Base-by-base conservation (phyloP, 768 basidiomycete genomes). In the Russula dissimulans region DNA sequence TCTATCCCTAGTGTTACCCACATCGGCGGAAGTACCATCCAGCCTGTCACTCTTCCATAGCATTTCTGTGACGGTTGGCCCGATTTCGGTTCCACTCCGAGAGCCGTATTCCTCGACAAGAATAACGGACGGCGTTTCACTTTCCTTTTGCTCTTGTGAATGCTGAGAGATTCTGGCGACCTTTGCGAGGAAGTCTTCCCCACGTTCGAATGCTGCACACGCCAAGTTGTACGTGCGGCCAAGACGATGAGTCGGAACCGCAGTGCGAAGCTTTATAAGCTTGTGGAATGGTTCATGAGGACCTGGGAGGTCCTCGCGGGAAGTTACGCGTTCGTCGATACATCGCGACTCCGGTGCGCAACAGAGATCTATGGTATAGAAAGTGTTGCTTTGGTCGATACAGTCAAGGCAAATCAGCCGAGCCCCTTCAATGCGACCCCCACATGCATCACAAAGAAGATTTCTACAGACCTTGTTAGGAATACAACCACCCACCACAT, bases 241-340 rank as follows among this genome's bases (percentile, higher is more conserved):
- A 18, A 41, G 4, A 8, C 45, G 49, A 32, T 36, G 48, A 9
- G 4, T 34, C 34, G 36, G 64, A 57, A 56, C 17, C 65, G 36
- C 56, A 8, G 67, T 65, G 26, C 68, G 66, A 7, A 68, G 59
- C 48, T 72, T 72, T 57, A 72, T 57, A 4, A 73, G 59, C 50
- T 67, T 68, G 59, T 74, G 73, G 12, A 54, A 59, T n/a, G 72
- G 67, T 14, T 67, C 63, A 56, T 74, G 73, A 3, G 65, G 56
- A 4, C 51, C 62, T 14, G 64, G 43, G 42, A 69, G 56, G 61
- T 66, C 63, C 15, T 52, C 26, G 31, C 67, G 39, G 9, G 39
- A 48, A 31, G 55, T 61, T 32, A 71, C 39, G 11, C 60, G 54
- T 5, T 58, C 47, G 5, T 38, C 34, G 15, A 69, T 38, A 54